Conservation (phyloP, 2,329 filamentous ascomycete species). For the Onygena corvina region DNA sequence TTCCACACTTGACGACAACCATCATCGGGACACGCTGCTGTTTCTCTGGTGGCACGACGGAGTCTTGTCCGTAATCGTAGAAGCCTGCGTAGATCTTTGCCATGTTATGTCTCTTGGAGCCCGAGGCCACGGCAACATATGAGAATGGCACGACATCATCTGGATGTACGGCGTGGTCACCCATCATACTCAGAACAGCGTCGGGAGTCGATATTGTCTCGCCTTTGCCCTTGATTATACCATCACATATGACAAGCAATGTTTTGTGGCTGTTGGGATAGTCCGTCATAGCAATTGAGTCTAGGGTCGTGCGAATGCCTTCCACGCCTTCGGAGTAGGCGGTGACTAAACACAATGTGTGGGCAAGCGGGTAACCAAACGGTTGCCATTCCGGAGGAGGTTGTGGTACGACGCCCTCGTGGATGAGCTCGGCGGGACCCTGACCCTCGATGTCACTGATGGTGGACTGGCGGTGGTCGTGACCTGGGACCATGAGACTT, state of each 20-base stretch:
- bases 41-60: constrained; percentile 66
- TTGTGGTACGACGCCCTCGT: constrained; percentile 89
- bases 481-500: constrained; percentile 51
- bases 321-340: constrained; percentile 93
- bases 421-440: constrained; percentile 87
- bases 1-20: constrained; percentile 89
- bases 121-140: constrained; percentile 90
- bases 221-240: constrained; percentile 91
- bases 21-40: constrained; percentile 98
- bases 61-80: constrained; percentile 85
- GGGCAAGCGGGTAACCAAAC: constrained; percentile 86
- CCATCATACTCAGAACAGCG: constrained; percentile 85
- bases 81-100: constrained; percentile 96
- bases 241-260: constrained; percentile 91
- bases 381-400: constrained; percentile 95
- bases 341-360: constrained; percentile 87
- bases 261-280: constrained; percentile 99
- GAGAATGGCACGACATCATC: constrained; percentile 83
- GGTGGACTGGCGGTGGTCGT: constrained; percentile 42
- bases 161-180: constrained; percentile 65
- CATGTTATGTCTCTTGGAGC: constrained; percentile 98
- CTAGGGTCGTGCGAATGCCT: constrained; percentile 81
- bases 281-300: constrained; percentile 94
- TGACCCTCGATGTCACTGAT: constrained; percentile 55
- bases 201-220: constrained; percentile 81